Conservation (phyloP, 1,284 basidiomycete genomes). For the Volvariella surrecta region DNA sequence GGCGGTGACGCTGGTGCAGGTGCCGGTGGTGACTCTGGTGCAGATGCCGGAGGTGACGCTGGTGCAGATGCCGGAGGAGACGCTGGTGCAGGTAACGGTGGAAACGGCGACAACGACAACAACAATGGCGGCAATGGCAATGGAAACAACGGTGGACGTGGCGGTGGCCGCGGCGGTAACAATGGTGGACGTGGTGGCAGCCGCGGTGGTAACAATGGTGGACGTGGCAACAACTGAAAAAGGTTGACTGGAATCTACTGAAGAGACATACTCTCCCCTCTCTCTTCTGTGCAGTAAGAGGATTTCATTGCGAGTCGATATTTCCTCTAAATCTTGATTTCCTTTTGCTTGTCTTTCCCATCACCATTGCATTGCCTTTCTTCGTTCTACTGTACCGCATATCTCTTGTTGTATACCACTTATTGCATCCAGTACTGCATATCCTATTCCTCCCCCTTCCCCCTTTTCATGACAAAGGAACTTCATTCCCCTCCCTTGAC, state of each 20-base stretch:
- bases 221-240: too few relatives aligned
- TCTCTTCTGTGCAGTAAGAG: too few relatives aligned
- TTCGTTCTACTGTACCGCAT: neutral
- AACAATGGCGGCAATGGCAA: neutral
- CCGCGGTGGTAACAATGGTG: too few relatives aligned
- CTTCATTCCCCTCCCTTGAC: neutral
- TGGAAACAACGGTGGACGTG: too few relatives aligned
- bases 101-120: slow-evolving; percentile 2
- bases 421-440: neutral
- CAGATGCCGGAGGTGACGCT: slow-evolving; percentile 11
- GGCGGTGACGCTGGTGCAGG: slow-evolving; percentile 12
- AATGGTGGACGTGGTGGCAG: too few relatives aligned
- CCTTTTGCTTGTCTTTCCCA: neutral
- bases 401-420: neutral
- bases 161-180: too few relatives aligned
- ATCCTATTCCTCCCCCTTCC: neutral
- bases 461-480: neutral
- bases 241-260: too few relatives aligned
- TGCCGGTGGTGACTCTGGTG: slow-evolving; percentile 10
- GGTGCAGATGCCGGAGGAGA: slow-evolving; percentile 5
- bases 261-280: too few relatives aligned
- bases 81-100: slow-evolving; percentile 7
- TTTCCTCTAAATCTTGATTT: too few relatives aligned
- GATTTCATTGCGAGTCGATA: too few relatives aligned
- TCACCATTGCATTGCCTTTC: neutral